phyloP scores from a whole-genome alignment of 192 early-diverging fungal genomes.

The Coemansia sp. region DNA sequence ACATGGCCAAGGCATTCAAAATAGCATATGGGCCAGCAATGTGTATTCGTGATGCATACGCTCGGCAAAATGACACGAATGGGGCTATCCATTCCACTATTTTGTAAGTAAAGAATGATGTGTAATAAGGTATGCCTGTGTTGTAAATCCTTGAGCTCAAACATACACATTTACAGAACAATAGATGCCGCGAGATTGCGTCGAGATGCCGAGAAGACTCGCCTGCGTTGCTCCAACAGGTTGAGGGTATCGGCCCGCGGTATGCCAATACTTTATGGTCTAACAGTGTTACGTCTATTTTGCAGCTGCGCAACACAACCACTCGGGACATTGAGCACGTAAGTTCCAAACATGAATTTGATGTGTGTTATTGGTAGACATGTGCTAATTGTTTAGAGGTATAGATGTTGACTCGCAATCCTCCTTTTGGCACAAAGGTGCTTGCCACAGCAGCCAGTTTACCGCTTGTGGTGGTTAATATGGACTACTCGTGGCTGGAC shows the following conservation, averaged over 20 bases:
- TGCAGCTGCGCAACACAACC: slow-evolving; percentile 25
- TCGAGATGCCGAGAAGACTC: slow-evolving; percentile 52
- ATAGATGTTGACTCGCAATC: slow-evolving; percentile 54
- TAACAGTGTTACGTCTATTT: slow-evolving; percentile 49
- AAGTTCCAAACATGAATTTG: too few species aligned
- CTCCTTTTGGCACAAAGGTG: slow-evolving; percentile 63
- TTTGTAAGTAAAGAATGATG: slow-evolving; percentile 37
- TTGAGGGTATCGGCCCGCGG: slow-evolving; percentile 58
- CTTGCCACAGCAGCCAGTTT: slow-evolving; percentile 9
- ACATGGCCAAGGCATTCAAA: slow-evolving; percentile 22
- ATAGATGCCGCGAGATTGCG: slow-evolving; percentile 38
- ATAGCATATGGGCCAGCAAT: slow-evolving; percentile 20
- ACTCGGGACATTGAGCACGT: slow-evolving; percentile 55
- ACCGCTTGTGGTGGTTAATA: slow-evolving; percentile 2
- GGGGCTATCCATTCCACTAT: slow-evolving; percentile 9
- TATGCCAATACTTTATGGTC: slow-evolving; percentile 50
- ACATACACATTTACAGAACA: not conserved
- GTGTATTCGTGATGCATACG: slow-evolving; percentile 30
- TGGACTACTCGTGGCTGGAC: slow-evolving; percentile 23
- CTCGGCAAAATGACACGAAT: not conserved
- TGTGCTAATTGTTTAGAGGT: not conserved
- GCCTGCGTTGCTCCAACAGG: slow-evolving; percentile 54
- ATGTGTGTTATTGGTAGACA: not conserved
- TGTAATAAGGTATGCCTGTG: too few species aligned
- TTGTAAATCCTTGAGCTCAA: not conserved